Base-by-base conservation (phyloP, 2,329 filamentous ascomycete species). In the Calonectria fujianensis region DNA sequence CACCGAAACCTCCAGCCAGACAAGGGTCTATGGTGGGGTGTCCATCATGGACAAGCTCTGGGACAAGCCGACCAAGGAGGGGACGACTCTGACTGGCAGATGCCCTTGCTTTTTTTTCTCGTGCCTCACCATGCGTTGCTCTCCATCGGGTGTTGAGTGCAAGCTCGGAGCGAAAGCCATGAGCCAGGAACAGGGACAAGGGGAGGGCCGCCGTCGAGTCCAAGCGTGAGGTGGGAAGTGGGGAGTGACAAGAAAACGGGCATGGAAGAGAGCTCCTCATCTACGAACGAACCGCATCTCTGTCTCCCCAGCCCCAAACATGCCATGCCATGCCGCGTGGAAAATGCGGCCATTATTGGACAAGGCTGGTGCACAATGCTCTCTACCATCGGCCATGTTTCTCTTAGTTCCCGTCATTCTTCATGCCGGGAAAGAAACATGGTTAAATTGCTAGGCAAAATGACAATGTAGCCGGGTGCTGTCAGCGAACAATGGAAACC, bases 1-100 rank as follows among this genome's bases (percentile, higher is more conserved):
- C 71, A 75, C 74, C 67, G 67, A 59, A 67, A 59, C 35, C 72
- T 48, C 50, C 68, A 70, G 64, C 52, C 59, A 51, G 70, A 75
- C 73, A 69, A 61, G 73, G 73, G 70, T 75, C 41, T 31, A 65
- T 27, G n/a, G 57, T 63, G 57, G 57, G 57, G 66, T 70, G 32
- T n/a, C 27, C 18, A 50, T 50, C 61, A 65, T 65, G 41, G 41
- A 50, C 41, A 65, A 50, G 61, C 39, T 35, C 31, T 65, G 61
- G 57, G 27, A 10, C 57, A 63, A 63, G 57, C 57, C 57, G n/a
- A 41, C 16, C 24, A 31, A 63, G 57, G 57, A 63, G 35, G 24
- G 31, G 29, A 57, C 35, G 35, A 18, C 18, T 63, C 57, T 63
- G 37, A 41, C 57, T 63, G 57, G 57, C 57, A 63, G 57, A 41